phyloP scores from a whole-genome alignment of 129 eudicot species.

The Scalesia atractyloides region DNA sequence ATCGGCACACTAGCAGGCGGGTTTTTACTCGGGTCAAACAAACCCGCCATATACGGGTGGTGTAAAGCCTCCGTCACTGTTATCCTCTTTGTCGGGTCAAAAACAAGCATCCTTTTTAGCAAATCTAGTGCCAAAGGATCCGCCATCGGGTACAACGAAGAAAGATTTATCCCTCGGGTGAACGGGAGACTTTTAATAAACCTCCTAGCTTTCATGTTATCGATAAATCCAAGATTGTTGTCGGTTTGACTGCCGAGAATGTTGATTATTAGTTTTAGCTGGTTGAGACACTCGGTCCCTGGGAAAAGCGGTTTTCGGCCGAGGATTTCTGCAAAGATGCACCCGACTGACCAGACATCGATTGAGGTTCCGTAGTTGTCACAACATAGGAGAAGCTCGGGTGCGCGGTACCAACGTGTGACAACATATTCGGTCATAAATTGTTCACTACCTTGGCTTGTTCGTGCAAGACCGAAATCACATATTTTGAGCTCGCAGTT shows the following conservation, averaged over 20 bases:
- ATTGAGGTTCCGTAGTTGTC: conserved; percentile 75
- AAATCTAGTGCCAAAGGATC: conserved; percentile 72
- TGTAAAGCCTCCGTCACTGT: conserved; percentile 65
- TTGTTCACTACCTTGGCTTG: conserved; percentile 61
- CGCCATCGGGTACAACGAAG: conserved; percentile 66
- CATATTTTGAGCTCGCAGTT: conserved; percentile 80
- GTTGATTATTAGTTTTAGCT: conserved; percentile 60
- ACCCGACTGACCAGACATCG: conserved; percentile 86
- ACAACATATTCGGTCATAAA: conserved; percentile 91
- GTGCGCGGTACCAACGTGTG: conserved; percentile 91
- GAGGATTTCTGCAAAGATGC: conserved; percentile 84
- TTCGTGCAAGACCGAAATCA: conserved; percentile 92
- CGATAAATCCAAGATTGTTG: conserved; percentile 57
- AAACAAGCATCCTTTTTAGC: conserved; percentile 62
- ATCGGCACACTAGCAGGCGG: conserved; percentile 66
- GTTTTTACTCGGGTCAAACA: conserved; percentile 66
- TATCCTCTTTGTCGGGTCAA: conserved; percentile 81
- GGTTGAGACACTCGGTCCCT: conserved; percentile 70
- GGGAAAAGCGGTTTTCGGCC: conserved; percentile 81
- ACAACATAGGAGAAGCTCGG: conserved; percentile 75
- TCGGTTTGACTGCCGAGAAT: conserved; percentile 72
- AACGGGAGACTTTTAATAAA: conserved; percentile 52
- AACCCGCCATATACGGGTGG: conserved; percentile 76
- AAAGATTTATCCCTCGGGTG: conserved; percentile 48
- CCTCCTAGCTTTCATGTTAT: conserved; percentile 57